These are phyloP conservation scores for Citrus inodora DNA, from an alignment of 345 rosid species.

Conservation along the genomic window DNA sequence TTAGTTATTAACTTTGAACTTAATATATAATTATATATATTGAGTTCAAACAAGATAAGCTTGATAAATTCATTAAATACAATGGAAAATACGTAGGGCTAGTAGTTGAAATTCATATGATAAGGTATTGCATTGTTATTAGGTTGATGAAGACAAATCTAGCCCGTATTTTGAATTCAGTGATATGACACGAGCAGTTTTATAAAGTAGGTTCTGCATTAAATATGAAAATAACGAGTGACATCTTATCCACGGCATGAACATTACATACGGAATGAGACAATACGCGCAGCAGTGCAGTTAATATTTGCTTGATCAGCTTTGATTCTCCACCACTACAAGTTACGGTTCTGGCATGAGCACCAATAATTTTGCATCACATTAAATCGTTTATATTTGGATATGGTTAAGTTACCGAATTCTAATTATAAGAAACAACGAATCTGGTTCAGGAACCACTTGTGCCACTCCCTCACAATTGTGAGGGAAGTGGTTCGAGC, in stretches of 20 bases:
- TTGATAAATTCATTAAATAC: not conserved
- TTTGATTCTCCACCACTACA: not conserved
- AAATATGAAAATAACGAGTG: conserved; percentile 25
- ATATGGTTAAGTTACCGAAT: too few species aligned
- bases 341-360: too few species aligned
- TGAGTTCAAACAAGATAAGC: too few species aligned
- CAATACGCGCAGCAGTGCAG: not conserved
- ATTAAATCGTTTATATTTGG: too few species aligned
- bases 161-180: too few species aligned
- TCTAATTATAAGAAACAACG: not conserved
- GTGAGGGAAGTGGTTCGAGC: too few species aligned
- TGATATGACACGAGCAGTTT: not conserved
- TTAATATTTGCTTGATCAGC: not conserved
- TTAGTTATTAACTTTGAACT: too few species aligned
- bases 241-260: conserved; percentile 28
- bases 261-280: not conserved
- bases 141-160: not conserved
- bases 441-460: too few species aligned
- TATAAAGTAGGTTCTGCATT: conserved; percentile 7
- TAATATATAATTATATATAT: too few species aligned
- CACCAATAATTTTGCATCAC: too few species aligned
- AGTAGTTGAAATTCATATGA: not conserved
- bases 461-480: too few species aligned
- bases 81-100: not conserved
- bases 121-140: not conserved